Conservation (phyloP, 768 basidiomycete species). For the Dictyophora rubrovolvata region DNA sequence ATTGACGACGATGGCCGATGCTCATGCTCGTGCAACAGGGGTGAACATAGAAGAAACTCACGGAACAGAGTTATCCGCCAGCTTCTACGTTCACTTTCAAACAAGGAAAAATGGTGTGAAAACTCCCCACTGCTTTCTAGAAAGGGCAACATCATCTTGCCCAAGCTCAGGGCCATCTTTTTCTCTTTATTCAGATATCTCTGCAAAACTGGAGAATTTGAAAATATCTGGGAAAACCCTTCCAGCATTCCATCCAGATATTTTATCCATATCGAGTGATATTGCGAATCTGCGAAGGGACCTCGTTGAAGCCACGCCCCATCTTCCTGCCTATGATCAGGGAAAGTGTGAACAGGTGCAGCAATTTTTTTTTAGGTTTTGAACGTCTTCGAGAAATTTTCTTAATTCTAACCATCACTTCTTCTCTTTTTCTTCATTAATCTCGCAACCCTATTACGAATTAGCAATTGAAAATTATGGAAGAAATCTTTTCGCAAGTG, state of each 20-base stretch:
- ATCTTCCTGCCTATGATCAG: conserved; percentile 65
- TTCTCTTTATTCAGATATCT: conserved; percentile 17
- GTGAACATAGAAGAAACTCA: not conserved
- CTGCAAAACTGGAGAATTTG: conserved; percentile 9
- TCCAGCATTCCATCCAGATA: conserved; percentile 34
- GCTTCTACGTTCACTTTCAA: conserved; percentile 43
- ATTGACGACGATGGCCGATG: conserved; percentile 16
- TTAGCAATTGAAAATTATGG: conserved; percentile 61
- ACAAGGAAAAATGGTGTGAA: conserved; percentile 13
- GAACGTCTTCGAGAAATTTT: not conserved
- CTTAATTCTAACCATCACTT: not conserved
- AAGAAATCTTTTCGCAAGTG: conserved; percentile 42
- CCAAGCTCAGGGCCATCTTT: conserved; percentile 32
- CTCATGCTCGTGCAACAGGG: conserved; percentile 22
- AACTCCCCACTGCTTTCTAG: not conserved
- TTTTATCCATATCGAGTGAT: conserved; percentile 22
- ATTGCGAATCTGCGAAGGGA: conserved; percentile 51
- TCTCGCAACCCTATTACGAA: not conserved
- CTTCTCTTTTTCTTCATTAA: not conserved
- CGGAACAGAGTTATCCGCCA: conserved; percentile 28
- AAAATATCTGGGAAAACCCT: conserved; percentile 32
- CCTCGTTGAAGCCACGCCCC: conserved; percentile 52
- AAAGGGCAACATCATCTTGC: not conserved
- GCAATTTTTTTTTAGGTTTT: conserved; percentile 6
- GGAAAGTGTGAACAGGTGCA: conserved; percentile 59